phyloP scores from a whole-genome alignment of 78 protist species.

The Guillardia theta region DNA sequence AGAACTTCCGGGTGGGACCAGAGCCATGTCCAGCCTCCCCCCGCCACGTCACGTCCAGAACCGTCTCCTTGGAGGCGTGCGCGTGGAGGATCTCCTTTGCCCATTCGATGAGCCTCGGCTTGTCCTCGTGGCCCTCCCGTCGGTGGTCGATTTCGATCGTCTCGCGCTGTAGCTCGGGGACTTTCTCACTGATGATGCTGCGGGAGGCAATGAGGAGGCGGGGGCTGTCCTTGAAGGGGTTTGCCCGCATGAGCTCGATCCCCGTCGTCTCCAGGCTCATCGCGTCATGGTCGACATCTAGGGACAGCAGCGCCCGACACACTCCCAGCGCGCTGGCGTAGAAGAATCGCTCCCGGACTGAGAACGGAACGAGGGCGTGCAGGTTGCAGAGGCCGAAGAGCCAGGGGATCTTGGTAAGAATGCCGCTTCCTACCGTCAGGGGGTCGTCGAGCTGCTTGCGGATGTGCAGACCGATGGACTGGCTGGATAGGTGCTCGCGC shows the following conservation, averaged over 20 bases:
- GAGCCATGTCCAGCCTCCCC: slow-evolving; percentile 19
- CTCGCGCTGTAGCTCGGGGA: not conserved
- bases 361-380: not conserved
- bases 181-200: not conserved
- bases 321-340: not conserved
- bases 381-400: not conserved
- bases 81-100: not conserved
- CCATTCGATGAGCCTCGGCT: not conserved
- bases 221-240: not conserved
- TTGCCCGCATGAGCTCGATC: not conserved
- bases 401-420: not conserved
- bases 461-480: not conserved
- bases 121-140: slow-evolving; percentile 12
- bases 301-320: not conserved
- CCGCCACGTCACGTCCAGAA: slow-evolving; percentile 3
- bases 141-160: not conserved
- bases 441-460: not conserved
- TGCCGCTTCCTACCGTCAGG: not conserved
- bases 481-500: too few relatives aligned
- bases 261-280: not conserved
- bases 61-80: not conserved
- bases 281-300: too few relatives aligned
- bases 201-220: not conserved
- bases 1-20: slow-evolving; percentile 12
- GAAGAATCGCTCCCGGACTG: not conserved